Evolutionary conservation across 2,329 filamentous ascomycete genomes (phyloP).

Genomic region (Chrysoporthe austroafricana): DNA sequence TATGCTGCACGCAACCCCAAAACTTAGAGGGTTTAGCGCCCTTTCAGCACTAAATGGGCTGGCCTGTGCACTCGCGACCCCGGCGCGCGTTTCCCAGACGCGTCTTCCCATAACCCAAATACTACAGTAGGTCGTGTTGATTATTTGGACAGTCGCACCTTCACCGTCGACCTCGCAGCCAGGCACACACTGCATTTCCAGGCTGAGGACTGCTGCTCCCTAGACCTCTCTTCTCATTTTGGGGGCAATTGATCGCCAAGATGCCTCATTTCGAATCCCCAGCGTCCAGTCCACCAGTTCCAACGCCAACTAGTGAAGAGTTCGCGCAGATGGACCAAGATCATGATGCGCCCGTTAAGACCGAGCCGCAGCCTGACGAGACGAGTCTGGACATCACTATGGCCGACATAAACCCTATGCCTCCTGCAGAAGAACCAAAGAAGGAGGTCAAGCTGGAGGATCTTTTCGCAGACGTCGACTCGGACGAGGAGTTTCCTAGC

Average conservation of each 20-base stretch:
- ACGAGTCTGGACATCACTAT: conserved; percentile 47
- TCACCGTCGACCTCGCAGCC: neutral
- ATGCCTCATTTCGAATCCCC: conserved; percentile 53
- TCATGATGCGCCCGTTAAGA: conserved; percentile 38
- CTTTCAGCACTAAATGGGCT: neutral
- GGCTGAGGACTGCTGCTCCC: neutral
- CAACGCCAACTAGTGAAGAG: conserved; percentile 27
- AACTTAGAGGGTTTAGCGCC: neutral
- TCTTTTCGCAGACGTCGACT: conserved; percentile 61
- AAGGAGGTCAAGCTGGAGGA: conserved; percentile 60
- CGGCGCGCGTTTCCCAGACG: conserved; percentile 14
- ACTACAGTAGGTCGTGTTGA: neutral
- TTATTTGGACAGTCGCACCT: neutral
- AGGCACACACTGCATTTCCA: too few relatives aligned
- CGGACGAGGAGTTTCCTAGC: conserved; percentile 64
- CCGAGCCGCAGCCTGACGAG: conserved; percentile 35
- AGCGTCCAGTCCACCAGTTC: conserved; percentile 33
- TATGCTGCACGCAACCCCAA: neutral
- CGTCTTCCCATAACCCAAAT: conserved; percentile 12
- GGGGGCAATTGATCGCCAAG: neutral
- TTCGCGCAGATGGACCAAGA: conserved; percentile 33
- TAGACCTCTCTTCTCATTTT: neutral
- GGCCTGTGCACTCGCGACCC: conserved; percentile 21
- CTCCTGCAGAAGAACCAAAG: conserved; percentile 37
- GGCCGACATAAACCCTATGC: conserved; percentile 39